Percentiles rank a stretch among this genome's conserved stretches.
phyloP scores from a whole-genome alignment of 352 stramenopile species.

The Phytophthora capsici region DNA sequence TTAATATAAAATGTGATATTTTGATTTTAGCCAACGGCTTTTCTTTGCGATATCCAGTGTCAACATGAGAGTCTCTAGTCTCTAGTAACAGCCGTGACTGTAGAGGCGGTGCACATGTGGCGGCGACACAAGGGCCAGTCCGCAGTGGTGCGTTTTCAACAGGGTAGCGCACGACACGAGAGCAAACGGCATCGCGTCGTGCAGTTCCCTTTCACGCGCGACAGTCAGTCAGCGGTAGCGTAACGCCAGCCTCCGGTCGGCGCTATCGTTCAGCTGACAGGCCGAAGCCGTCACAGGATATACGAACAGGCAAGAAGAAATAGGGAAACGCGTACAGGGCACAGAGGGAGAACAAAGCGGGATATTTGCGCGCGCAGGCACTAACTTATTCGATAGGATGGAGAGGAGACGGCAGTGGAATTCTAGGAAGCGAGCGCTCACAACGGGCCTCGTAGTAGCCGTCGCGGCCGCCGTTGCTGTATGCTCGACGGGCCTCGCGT shows the following conservation, averaged over 20 bases:
- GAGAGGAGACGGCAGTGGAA: constrained; percentile 22
- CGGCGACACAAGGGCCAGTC: constrained; percentile 27
- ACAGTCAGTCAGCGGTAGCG: constrained; percentile 14
- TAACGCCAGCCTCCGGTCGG: constrained; percentile 13
- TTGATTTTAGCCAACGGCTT: too few relatives aligned
- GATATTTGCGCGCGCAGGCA: constrained; percentile 17
- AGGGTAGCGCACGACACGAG: background rate
- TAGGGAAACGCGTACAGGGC: constrained; percentile 2
- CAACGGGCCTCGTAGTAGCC: constrained; percentile 10
- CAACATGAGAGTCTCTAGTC: constrained; percentile 13
- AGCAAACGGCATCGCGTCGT: background rate
- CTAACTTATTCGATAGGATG: constrained; percentile 32
- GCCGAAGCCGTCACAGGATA: background rate
- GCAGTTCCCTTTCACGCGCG: constrained; percentile 25
- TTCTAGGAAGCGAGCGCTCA: constrained; percentile 19
- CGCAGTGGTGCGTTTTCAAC: constrained; percentile 10
- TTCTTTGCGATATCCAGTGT: too few relatives aligned
- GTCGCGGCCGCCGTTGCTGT: constrained; percentile 11
- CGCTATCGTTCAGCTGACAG: constrained; percentile 13
- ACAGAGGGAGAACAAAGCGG: background rate
- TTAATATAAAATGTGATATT: too few relatives aligned
- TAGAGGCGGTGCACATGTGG: constrained; percentile 31
- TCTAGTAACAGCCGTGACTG: constrained; percentile 24
- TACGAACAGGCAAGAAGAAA: constrained; percentile 5
- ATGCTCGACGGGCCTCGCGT: constrained; percentile 13